Percentiles rank a stretch among this genome's conserved stretches.
These are phyloP conservation scores for Acacia concinna DNA, from an alignment of 331 rosid species.

Conservation along the genomic window DNA sequence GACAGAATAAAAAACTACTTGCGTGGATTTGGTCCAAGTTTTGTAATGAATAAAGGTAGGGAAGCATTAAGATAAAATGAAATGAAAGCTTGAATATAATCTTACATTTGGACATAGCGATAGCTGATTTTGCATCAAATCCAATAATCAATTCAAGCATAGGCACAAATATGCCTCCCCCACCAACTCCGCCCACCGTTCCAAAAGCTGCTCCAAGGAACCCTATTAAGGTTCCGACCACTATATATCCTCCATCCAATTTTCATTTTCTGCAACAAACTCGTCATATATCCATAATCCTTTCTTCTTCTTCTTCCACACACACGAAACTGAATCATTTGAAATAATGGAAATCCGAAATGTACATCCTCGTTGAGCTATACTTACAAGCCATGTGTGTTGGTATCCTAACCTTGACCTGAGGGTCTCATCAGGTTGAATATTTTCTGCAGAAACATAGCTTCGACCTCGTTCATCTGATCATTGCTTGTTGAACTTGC, in stretches of 20 bases:
- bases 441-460: conserved; percentile 25
- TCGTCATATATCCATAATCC: not conserved
- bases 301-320: not conserved
- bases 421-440: conserved; percentile 43
- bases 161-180: conserved; percentile 84
- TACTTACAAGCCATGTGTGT: conserved; percentile 63
- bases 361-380: too few species aligned
- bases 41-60: not conserved
- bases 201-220: conserved; percentile 73
- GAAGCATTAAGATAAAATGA: not conserved
- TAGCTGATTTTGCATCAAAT: conserved; percentile 68
- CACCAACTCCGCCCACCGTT: conserved; percentile 89
- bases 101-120: conserved; percentile 83
- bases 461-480: not conserved
- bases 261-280: conserved; percentile 48
- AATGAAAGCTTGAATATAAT: too few species aligned
- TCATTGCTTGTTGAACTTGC: not conserved
- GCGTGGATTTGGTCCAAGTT: not conserved
- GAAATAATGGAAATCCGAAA: not conserved
- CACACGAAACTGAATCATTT: not conserved
- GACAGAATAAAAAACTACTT: too few species aligned
- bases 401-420: conserved; percentile 26
- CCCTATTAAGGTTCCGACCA: conserved; percentile 57
- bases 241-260: conserved; percentile 69
- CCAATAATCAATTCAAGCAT: conserved; percentile 73